A percentile compares a stretch with the other conserved stretches of the same genome.
Evolutionary conservation across 208 protist species (phyloP).

Genomic region (Trypanosoma avium): DNA sequence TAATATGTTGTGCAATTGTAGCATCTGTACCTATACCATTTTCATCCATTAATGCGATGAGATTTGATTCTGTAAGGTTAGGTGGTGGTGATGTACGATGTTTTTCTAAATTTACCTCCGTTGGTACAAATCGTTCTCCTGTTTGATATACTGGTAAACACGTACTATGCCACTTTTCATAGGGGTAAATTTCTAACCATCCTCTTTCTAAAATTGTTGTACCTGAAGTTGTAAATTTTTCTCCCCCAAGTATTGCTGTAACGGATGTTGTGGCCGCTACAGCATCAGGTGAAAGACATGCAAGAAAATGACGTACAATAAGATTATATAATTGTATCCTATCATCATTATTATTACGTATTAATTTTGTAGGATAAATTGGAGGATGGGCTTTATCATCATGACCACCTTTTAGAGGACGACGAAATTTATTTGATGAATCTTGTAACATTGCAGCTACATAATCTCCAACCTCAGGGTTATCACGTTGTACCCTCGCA

Average conservation of each 20-base stretch:
- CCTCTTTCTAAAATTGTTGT: slow-evolving; percentile 91
- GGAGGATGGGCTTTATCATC: slow-evolving; percentile 99
- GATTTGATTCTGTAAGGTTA: slow-evolving; percentile 95
- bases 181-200: slow-evolving; percentile 94
- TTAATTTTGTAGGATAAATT: slow-evolving; percentile 95
- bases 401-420: slow-evolving; percentile 92
- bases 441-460: slow-evolving; percentile 57
- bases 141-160: slow-evolving; percentile 91
- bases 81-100: slow-evolving; percentile 88
- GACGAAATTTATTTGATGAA: slow-evolving; percentile 64
- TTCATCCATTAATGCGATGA: slow-evolving; percentile 98
- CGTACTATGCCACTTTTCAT: slow-evolving; percentile 87
- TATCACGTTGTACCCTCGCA: slow-evolving; percentile 67
- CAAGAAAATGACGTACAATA: slow-evolving; percentile 97
- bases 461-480: slow-evolving; percentile 53
- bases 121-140: slow-evolving; percentile 91
- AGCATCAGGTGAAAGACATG: slow-evolving; percentile 95
- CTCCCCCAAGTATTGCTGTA: slow-evolving; percentile 62
- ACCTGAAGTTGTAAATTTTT: slow-evolving; percentile 87
- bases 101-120: slow-evolving; percentile 69
- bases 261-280: slow-evolving; percentile 88
- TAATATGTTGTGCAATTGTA: slow-evolving; percentile 99
- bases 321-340: slow-evolving; percentile 93
- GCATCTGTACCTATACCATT: slow-evolving; percentile 99
- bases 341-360: slow-evolving; percentile 47